Evolutionary conservation across 2,329 filamentous ascomycete genomes (phyloP).

Genomic region (Xylariaceae sp.): DNA sequence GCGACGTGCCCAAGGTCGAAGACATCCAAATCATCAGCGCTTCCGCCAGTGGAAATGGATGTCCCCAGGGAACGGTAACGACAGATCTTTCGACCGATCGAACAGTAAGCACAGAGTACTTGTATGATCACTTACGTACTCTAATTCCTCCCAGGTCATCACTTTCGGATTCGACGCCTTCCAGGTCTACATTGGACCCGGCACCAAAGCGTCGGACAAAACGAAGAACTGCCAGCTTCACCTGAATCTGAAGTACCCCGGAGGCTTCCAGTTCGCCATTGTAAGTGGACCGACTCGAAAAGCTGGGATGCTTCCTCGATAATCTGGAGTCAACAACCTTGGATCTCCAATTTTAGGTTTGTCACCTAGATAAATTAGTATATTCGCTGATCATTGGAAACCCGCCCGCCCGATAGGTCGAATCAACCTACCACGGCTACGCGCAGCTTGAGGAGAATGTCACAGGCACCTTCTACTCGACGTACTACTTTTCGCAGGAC

Average conservation of each 20-base stretch:
- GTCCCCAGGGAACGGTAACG: slow-evolving; percentile 47
- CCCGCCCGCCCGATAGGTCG: slow-evolving; percentile 33
- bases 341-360: not conserved
- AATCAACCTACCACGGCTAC: slow-evolving; percentile 53
- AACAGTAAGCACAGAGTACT: slow-evolving; percentile 36
- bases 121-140: not conserved
- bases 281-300: slow-evolving; percentile 16
- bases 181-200: slow-evolving; percentile 52
- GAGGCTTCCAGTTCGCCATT: slow-evolving; percentile 50
- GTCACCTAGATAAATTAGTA: not conserved
- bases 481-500: slow-evolving; percentile 52
- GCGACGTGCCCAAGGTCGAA: slow-evolving; percentile 42
- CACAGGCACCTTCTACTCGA: slow-evolving; percentile 49
- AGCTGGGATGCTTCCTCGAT: too few species aligned
- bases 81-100: slow-evolving; percentile 47
- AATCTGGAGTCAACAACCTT: not conserved
- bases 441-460: slow-evolving; percentile 49
- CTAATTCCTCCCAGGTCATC: slow-evolving; percentile 41
- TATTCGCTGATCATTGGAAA: not conserved
- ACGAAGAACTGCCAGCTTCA: slow-evolving; percentile 54
- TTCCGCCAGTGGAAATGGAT: slow-evolving; percentile 48
- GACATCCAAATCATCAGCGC: slow-evolving; percentile 46
- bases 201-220: slow-evolving; percentile 39
- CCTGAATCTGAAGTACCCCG: slow-evolving; percentile 49
- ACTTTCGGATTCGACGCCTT: slow-evolving; percentile 51